Evolutionary conservation across 441 rosid genomes (phyloP).

Genomic region (Rhodomyrtus psidioides): DNA sequence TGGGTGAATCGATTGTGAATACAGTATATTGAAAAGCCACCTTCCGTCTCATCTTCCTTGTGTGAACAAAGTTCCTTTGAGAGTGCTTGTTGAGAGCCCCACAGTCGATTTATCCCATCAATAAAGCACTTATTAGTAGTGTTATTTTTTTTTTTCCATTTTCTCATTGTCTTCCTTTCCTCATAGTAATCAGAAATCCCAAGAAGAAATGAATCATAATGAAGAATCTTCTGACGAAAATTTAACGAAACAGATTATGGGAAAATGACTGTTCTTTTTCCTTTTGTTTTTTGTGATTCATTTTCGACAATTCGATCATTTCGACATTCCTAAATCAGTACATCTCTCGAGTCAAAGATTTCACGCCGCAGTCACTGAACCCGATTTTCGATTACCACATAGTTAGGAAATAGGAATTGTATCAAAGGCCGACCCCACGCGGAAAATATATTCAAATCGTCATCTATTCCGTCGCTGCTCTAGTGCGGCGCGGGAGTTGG

Average conservation of each 20-base stretch:
- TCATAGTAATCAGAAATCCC: not conserved
- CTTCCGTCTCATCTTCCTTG: too few relatives aligned
- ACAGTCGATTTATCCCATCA: too few relatives aligned
- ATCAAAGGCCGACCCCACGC: not conserved
- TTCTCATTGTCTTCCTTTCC: not conserved
- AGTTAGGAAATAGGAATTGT: not conserved
- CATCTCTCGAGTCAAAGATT: not conserved
- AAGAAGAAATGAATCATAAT: not conserved
- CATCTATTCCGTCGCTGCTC: not conserved
- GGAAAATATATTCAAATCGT: not conserved
- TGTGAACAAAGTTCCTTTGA: too few relatives aligned
- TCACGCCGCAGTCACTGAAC: not conserved
- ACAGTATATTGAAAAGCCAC: too few relatives aligned
- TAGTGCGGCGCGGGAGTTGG: not conserved
- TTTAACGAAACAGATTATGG: not conserved
- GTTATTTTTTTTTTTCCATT: not conserved
- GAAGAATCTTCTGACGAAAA: not conserved
- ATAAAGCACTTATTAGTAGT: not conserved
- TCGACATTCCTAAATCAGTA: not conserved
- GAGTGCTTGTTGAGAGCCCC: too few relatives aligned
- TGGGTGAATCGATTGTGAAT: too few relatives aligned
- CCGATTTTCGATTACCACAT: not conserved
- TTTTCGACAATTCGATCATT: not conserved
- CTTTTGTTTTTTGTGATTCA: not conserved
- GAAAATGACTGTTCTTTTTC: too few relatives aligned